Conservation (phyloP, 371 early-diverging fungal genomes). For the Rhizopus sp. region DNA sequence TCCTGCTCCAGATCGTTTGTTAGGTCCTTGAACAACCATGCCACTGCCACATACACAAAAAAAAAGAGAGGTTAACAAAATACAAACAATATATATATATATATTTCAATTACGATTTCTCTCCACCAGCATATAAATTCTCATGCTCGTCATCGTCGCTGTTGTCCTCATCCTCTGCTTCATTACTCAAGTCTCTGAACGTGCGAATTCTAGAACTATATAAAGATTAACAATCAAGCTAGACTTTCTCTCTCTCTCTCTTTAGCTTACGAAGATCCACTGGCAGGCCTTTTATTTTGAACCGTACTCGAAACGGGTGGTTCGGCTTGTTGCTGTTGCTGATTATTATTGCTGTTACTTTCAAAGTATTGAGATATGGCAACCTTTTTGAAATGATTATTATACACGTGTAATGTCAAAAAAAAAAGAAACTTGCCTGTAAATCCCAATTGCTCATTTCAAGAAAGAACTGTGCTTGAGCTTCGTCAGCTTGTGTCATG, state of each 20-base stretch:
- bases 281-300: conserved; percentile 12
- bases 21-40: conserved; percentile 73
- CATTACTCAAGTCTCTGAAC: conserved; percentile 52
- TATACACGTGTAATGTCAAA: neutral
- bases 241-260: too few relatives aligned
- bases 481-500: conserved; percentile 56
- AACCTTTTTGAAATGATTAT: conserved; percentile 5
- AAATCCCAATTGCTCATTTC: conserved; percentile 78
- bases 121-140: conserved; percentile 85
- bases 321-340: neutral
- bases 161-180: conserved; percentile 46
- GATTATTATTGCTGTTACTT: conserved; percentile 1
- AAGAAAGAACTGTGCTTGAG: conserved; percentile 73
- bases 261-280: conserved; percentile 13
- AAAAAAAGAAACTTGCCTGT: conserved; percentile 45
- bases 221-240: too few relatives aligned
- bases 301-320: conserved; percentile 11
- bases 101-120: conserved; percentile 64
- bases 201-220: conserved; percentile 61
- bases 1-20: conserved; percentile 43
- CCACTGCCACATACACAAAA: conserved; percentile 43
- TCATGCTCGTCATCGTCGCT: conserved; percentile 67
- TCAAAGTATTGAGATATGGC: conserved; percentile 36
- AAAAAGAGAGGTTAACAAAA: neutral
- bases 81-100: neutral